phyloP scores from a whole-genome alignment of 176 grass and related monocot genomes.

The Urochloa ruziziensis region DNA sequence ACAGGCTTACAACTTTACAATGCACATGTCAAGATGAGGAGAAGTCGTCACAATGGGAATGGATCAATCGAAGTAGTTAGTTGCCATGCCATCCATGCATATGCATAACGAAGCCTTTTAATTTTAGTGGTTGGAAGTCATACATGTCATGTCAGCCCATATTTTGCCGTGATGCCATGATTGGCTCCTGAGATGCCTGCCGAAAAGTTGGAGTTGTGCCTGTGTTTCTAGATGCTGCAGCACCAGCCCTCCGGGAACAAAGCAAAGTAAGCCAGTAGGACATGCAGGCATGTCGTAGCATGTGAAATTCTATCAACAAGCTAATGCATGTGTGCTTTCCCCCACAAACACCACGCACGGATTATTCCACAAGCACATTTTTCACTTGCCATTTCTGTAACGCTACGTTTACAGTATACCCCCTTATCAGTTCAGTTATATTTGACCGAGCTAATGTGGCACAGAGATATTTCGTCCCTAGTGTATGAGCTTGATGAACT shows the following conservation, averaged over 20 bases:
- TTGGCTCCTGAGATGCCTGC: neutral
- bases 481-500: slow-evolving; percentile 7
- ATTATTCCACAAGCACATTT: neutral
- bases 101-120: slow-evolving; percentile 7
- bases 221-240: slow-evolving; percentile 13
- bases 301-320: slow-evolving; percentile 26
- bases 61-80: neutral
- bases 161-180: neutral
- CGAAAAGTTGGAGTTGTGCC: slow-evolving; percentile 11
- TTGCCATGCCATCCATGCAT: neutral
- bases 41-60: neutral
- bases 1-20: slow-evolving; percentile 29
- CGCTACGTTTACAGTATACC: neutral
- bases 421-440: neutral
- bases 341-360: neutral
- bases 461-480: neutral
- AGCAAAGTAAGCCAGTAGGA: neutral
- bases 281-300: neutral
- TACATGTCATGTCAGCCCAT: slow-evolving; percentile 33
- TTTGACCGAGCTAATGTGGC: neutral
- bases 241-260: neutral
- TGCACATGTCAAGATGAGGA: slow-evolving; percentile 34
- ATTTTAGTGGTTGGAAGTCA: slow-evolving; percentile 34
- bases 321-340: neutral
- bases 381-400: neutral